Evolutionary conservation across 768 basidiomycete genomes (phyloP).

Genomic region (Lactarius pseudohatsudake): DNA sequence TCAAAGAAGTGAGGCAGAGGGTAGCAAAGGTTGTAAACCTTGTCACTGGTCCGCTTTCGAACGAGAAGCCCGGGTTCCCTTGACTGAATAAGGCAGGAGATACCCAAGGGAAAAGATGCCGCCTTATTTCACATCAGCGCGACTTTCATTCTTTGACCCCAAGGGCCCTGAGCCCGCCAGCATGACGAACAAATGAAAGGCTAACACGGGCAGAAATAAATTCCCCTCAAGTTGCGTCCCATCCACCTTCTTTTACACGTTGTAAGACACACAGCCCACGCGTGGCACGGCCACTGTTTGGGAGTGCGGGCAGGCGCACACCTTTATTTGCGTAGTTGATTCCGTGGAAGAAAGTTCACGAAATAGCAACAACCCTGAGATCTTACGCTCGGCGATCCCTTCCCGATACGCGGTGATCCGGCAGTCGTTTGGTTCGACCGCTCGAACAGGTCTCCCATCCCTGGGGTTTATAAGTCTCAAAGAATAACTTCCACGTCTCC

Average conservation of each 20-base stretch:
- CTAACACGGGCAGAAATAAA: slow-evolving; percentile 1
- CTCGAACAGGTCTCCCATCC: slow-evolving; percentile 31
- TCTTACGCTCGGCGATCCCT: slow-evolving; percentile 32
- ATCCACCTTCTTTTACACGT: slow-evolving; percentile 15
- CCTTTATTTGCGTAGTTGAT: slow-evolving; percentile 27
- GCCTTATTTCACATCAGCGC: slow-evolving; percentile 22
- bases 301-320: slow-evolving; percentile 18
- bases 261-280: slow-evolving; percentile 22
- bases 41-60: slow-evolving; percentile 20
- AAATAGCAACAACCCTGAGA: slow-evolving; percentile 30
- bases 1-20: slow-evolving; percentile 11
- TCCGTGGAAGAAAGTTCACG: slow-evolving; percentile 25
- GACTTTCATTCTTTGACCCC: slow-evolving; percentile 24
- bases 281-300: slow-evolving; percentile 26
- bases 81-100: slow-evolving; percentile 23
- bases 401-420: slow-evolving; percentile 41
- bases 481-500: slow-evolving; percentile 33
- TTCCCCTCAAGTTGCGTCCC: neutral
- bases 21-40: slow-evolving; percentile 15
- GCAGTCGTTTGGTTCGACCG: slow-evolving; percentile 34
- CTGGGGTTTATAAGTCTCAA: slow-evolving; percentile 32
- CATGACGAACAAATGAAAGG: slow-evolving; percentile 8
- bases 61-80: slow-evolving; percentile 23
- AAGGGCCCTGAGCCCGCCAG: slow-evolving; percentile 12
- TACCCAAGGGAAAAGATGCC: slow-evolving; percentile 13